These are phyloP conservation scores for Russula emetica DNA, from an alignment of 768 basidiomycete genomes.

Conservation along the genomic window DNA sequence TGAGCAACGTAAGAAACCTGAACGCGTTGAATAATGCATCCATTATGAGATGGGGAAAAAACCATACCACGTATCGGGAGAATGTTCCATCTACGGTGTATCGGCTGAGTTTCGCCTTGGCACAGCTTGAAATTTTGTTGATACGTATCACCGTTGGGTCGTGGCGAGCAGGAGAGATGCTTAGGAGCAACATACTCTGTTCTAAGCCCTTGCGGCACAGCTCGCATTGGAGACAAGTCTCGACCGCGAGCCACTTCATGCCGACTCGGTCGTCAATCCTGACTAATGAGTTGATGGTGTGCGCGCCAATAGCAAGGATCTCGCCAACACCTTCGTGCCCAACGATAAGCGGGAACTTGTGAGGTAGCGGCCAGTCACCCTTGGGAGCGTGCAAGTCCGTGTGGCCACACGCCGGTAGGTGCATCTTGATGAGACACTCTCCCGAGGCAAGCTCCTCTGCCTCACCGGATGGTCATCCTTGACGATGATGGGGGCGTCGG, in stretches of 20 bases:
- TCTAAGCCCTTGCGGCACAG: slow-evolving; percentile 70
- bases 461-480: slow-evolving; percentile 52
- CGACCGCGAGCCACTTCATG: slow-evolving; percentile 77
- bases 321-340: slow-evolving; percentile 78
- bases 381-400: slow-evolving; percentile 73
- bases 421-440: slow-evolving; percentile 72
- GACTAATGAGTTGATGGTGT: slow-evolving; percentile 56
- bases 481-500: slow-evolving; percentile 35
- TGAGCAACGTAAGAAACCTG: slow-evolving; percentile 64
- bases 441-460: slow-evolving; percentile 54
- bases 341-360: slow-evolving; percentile 63
- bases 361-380: slow-evolving; percentile 77
- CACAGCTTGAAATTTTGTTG: slow-evolving; percentile 49
- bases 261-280: slow-evolving; percentile 78
- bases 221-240: slow-evolving; percentile 72
- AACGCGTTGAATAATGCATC: background rate
- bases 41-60: background rate
- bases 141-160: background rate
- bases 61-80: slow-evolving; percentile 51
- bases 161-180: background rate
- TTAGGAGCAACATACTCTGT: slow-evolving; percentile 48
- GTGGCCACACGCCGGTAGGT: slow-evolving; percentile 81
- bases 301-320: slow-evolving; percentile 72
- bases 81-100: slow-evolving; percentile 79
- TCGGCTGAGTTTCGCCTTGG: slow-evolving; percentile 56